Evolutionary conservation across 2,329 filamentous ascomycete species (phyloP), one percentile per base, ranked within the genome.

Genomic region (Blastomyces gilchristii): DNA sequence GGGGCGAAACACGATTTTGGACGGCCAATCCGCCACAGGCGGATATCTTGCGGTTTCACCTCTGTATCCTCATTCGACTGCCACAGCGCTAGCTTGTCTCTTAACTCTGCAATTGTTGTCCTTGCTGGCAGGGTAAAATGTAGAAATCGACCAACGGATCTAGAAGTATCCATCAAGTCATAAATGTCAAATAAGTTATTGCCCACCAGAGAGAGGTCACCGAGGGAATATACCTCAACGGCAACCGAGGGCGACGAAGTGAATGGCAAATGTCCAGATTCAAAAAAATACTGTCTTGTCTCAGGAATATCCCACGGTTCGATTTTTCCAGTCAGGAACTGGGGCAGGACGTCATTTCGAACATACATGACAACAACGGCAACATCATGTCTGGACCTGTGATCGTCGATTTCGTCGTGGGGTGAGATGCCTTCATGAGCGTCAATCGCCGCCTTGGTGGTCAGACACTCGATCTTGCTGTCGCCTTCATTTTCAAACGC

Each of bases 311-410:
- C 69, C 80, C 81, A 84, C 63, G 77, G 78, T 52, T 78, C 79
- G 66, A 77, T 71, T 11, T 73, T 71, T 6, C 77, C 77, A 25
- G 77, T 72, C 16, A 79, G 68, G 49, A 76, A 75, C 3, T 78
- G 73, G 0, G 71, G 65, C 2, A 78, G 71, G 45, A 80, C 70
- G 66, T 82, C 81, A 41, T 78, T 76, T 56, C 82, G 82, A 25
- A 85, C 75, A 67, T 86, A 86, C 72, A 84, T 77, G 16, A 75
- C 81, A 62, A 83, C 75, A 65, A 85, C 83, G 25, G 82, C 82
- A 12, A 84, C 74, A 34, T 81, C 73, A 63, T 76, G 73, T 61
- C 75, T 71, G 49, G 78, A 77, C 1, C 74, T 71, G 28, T 78
- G 72, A 39, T 63, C 59, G 50, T 72, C 73, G 53, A 71, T 75